phyloP scores from a whole-genome alignment of 2,329 filamentous ascomycete genomes.

The Aspergillus felis region DNA sequence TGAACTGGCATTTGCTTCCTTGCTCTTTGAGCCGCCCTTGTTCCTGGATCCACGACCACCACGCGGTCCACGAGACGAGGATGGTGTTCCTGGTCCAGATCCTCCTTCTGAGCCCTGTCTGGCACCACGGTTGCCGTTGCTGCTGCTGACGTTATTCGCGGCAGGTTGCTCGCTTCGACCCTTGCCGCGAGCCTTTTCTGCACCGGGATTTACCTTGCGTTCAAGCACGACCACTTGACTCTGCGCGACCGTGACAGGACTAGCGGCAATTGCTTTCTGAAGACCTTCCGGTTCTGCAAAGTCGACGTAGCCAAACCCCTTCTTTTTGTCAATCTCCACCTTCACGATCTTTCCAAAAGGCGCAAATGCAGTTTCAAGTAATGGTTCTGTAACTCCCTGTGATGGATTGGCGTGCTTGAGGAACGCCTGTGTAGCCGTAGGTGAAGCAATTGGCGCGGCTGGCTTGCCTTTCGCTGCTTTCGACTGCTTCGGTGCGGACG shows the following conservation, averaged over 20 bases:
- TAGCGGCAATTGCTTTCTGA: conserved; percentile 74
- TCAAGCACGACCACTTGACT: conserved; percentile 85
- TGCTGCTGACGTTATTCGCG: conserved; percentile 1
- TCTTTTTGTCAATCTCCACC: conserved; percentile 91
- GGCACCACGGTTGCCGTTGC: conserved; percentile 5
- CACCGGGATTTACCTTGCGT: conserved; percentile 35
- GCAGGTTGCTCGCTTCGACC: conserved; percentile 22
- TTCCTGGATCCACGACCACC: conserved; percentile 17
- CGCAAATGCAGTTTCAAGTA: conserved; percentile 71
- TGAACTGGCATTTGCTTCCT: conserved; percentile 6
- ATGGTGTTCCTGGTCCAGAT: conserved; percentile 2
- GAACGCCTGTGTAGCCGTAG: conserved; percentile 53
- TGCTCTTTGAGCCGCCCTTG: conserved; percentile 12
- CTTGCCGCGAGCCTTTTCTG: conserved; percentile 31
- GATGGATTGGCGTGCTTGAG: conserved; percentile 82
- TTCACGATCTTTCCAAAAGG: conserved; percentile 69
- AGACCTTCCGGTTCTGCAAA: conserved; percentile 72
- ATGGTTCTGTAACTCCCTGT: conserved; percentile 81
- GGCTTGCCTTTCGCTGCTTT: conserved; percentile 29
- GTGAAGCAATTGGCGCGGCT: conserved; percentile 15
- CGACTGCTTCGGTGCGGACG: conserved; percentile 18
- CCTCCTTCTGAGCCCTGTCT: conserved; percentile 14
- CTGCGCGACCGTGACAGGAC: conserved; percentile 76
- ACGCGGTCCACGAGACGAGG: conserved; percentile 16
- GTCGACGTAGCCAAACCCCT: conserved; percentile 90